Base-by-base conservation (phyloP, 2,329 filamentous ascomycete genomes). In the Hirsutella thompsonii region DNA sequence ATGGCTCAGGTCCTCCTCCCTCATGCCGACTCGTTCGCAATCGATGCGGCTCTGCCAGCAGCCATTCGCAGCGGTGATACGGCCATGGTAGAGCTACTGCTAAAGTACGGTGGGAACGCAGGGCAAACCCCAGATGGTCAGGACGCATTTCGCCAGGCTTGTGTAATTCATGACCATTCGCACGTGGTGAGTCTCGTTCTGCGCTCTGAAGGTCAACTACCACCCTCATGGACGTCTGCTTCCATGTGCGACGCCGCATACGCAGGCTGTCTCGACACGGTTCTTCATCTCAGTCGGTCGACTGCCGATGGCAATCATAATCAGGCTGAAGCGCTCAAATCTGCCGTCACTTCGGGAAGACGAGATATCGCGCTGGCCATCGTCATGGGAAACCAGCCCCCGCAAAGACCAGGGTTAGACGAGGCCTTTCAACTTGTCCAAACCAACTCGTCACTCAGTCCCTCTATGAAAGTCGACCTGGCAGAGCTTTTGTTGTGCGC, bases 401-500 rank as follows among this genome's bases (percentile, higher is more conserved):
- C 76, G 1, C 60, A 64, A 14, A 60, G 62, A 2, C 59, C 60
- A 0, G 63, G 63, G 0, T 54, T 80, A 3, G 66, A 71, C 41
- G 64, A 68, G 20, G 69, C 72, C 10, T 73, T 79, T 33, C 57
- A 59, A 2, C 52, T 62, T 5, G 56, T 77, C 2, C 64, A 72
- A 43, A 52, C 61, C 2, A 65, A 69, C 38, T 52, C 64, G 2
- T 63, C 65, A 2, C 60, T 74, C 16, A 63, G 62, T 5, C 66
- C 68, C 0, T 62, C 66, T 23, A 65, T 69, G 26, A 76, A 72
- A 49, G 55, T 72, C 34, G 63, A 64, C 2, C 58, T 79, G 45
- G 62, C 70, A 0, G 74, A 80, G 50, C 57, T 76, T 3, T 51
- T 81, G 2, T 60, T 81, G 2, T 77, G 74, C 40, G 74, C 71